These are phyloP conservation scores for Beauveria sp. DNA, from an alignment of 2,329 filamentous ascomycete genomes.

Conservation along the genomic window DNA sequence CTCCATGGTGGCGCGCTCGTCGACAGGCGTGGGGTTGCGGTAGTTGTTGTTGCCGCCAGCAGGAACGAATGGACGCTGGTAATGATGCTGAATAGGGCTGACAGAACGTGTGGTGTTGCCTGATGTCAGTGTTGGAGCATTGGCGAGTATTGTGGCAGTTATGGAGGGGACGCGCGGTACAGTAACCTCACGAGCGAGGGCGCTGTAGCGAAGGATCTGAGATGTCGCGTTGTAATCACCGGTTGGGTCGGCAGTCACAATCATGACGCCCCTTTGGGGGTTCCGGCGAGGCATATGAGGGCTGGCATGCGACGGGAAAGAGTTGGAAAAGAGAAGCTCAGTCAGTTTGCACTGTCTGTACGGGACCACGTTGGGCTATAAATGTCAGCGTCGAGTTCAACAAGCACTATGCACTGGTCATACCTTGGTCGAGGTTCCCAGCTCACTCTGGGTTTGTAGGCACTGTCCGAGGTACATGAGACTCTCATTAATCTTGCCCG, in stretches of 20 bases:
- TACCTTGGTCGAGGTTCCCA: conserved; percentile 67
- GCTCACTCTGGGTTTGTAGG: conserved; percentile 86
- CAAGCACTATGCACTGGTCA: conserved; percentile 3
- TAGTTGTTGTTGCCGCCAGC: conserved; percentile 25
- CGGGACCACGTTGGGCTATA: conserved; percentile 62
- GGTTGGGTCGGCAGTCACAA: conserved; percentile 86
- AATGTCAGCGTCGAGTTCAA: conserved; percentile 13
- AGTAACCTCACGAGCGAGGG: conserved; percentile 84
- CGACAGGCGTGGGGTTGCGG: conserved; percentile 33
- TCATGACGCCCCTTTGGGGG: conserved; percentile 88
- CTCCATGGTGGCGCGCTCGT: conserved; percentile 68
- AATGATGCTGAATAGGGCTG: conserved; percentile 27
- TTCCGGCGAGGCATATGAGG: conserved; percentile 41
- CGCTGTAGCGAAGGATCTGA: conserved; percentile 90
- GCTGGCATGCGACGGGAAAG: conserved; percentile 56
- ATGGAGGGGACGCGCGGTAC: conserved; percentile 82
- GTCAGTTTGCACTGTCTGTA: conserved; percentile 82
- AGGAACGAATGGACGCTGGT: conserved; percentile 31
- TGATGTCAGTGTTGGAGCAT: conserved; percentile 18
- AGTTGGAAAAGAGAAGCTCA: conserved; percentile 81
- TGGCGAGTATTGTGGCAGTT: conserved; percentile 57
- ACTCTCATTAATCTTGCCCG: conserved; percentile 96
- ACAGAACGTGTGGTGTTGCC: conserved; percentile 17
- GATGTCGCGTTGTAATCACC: conserved; percentile 96
- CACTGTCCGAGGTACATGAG: conserved; percentile 98